Percentiles rank a stretch among this genome's conserved stretches.
phyloP scores from a whole-genome alignment of 1,139 yeast genomes.

The Zygoascus hellenicus region DNA sequence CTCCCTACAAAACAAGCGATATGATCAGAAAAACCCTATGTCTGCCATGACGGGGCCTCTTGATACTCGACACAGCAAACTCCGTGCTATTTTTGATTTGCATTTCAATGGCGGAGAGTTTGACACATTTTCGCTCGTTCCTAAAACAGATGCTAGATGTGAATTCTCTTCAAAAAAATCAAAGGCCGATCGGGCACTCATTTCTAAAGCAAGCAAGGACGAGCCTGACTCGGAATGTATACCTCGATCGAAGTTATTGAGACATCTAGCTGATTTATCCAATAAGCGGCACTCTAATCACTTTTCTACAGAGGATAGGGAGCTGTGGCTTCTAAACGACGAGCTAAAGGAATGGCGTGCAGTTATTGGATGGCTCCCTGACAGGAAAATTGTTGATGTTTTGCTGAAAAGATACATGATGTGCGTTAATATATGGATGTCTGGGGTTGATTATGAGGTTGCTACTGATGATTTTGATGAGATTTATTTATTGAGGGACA shows the following conservation, averaged over 20 bases:
- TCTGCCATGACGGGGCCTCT: no score
- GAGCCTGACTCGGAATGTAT: background rate
- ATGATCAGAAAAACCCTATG: no score
- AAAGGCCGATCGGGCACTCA: no score
- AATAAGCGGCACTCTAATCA: background rate
- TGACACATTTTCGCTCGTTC: no score
- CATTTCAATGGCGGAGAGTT: no score
- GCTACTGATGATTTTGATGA: conserved; percentile 16
- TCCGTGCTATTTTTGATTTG: no score
- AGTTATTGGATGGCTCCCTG: conserved; percentile 17
- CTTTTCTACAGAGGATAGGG: background rate
- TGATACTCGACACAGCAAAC: no score
- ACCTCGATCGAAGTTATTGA: background rate
- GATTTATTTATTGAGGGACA: conserved; percentile 12
- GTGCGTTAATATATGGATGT: conserved; percentile 18
- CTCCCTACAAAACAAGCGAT: no score
- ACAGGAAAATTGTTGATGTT: conserved; percentile 14
- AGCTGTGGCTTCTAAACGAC: background rate
- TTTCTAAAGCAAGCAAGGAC: background rate
- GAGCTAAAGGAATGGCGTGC: conserved; percentile 2
- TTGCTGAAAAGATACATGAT: conserved; percentile 16
- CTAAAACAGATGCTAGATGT: no score
- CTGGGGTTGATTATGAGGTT: conserved; percentile 14
- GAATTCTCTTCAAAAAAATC: no score
- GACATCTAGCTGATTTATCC: background rate